Conservation (phyloP, 371 early-diverging fungal genomes). For the Quaeritorhiza haematococci region DNA sequence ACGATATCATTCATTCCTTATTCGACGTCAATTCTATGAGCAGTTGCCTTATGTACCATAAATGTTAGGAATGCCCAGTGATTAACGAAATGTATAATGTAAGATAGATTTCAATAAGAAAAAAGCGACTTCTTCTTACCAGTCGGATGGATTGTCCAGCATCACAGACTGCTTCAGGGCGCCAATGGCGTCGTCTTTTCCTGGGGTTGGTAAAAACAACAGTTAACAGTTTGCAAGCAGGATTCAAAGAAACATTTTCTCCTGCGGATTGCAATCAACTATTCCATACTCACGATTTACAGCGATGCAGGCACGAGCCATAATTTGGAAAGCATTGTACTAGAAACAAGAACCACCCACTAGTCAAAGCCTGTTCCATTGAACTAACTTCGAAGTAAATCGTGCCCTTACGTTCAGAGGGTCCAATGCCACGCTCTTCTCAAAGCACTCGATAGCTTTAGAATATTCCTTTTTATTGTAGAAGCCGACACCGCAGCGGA, state of each 20-base stretch:
- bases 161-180: constrained; percentile 50
- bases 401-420: constrained; percentile 39
- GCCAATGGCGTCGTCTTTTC: constrained; percentile 49
- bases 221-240: too few relatives aligned
- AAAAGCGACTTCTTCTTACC: constrained; percentile 19
- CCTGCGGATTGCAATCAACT: background rate
- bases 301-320: constrained; percentile 53
- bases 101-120: background rate
- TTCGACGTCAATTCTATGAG: constrained; percentile 46
- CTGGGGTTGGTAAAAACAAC: too few relatives aligned
- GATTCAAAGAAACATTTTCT: too few relatives aligned
- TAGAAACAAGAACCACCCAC: constrained; percentile 5
- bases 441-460: constrained; percentile 50
- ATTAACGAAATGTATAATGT: background rate
- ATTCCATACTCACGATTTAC: constrained; percentile 36
- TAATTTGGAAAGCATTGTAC: constrained; percentile 55
- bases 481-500: constrained; percentile 50
- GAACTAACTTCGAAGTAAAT: background rate
- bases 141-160: constrained; percentile 52
- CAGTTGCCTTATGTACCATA: constrained; percentile 30
- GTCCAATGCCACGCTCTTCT: constrained; percentile 44
- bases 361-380: background rate
- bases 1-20: constrained; percentile 28
- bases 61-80: background rate
- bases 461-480: constrained; percentile 54